Conservation (phyloP, 176 grass and related monocot species). For the Hyparrhenia diplandra region DNA sequence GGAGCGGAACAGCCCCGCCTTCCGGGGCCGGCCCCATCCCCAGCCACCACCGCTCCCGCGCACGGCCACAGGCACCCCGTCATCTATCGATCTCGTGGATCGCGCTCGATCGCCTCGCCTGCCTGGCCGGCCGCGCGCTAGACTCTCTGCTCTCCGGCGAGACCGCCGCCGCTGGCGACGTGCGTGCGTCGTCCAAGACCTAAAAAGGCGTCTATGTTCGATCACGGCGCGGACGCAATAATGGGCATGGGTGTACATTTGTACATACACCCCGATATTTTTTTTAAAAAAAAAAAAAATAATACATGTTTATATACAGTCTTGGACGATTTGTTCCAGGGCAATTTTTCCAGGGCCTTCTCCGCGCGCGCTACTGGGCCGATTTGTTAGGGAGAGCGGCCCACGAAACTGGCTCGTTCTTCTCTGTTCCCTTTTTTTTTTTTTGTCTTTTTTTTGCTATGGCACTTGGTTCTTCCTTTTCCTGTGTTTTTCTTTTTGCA, state of each 20-base stretch:
- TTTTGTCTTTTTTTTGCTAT: neutral
- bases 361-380: neutral
- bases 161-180: neutral
- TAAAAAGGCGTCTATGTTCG: neutral
- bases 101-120: too few relatives aligned
- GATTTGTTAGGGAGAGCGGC: neutral
- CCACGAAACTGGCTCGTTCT: neutral
- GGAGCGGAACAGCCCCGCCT: slow-evolving; percentile 10
- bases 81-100: slow-evolving; percentile 11
- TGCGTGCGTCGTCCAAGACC: neutral
- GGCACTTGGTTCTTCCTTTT: neutral
- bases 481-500: neutral
- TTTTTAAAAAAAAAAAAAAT: too few relatives aligned
- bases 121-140: too few relatives aligned
- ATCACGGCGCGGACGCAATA: neutral
- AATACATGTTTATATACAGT: too few relatives aligned
- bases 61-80: slow-evolving; percentile 45
- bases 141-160: neutral
- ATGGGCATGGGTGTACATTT: neutral
- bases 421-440: too few relatives aligned
- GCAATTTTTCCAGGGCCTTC: too few relatives aligned
- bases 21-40: neutral
- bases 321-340: too few relatives aligned
- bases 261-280: neutral
- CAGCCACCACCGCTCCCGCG: neutral